A percentile compares a stretch with the other conserved stretches of the same genome.
These are phyloP conservation scores for Cymbopogon citratus DNA, from an alignment of 176 grass and related monocot genomes.

Conservation along the genomic window DNA sequence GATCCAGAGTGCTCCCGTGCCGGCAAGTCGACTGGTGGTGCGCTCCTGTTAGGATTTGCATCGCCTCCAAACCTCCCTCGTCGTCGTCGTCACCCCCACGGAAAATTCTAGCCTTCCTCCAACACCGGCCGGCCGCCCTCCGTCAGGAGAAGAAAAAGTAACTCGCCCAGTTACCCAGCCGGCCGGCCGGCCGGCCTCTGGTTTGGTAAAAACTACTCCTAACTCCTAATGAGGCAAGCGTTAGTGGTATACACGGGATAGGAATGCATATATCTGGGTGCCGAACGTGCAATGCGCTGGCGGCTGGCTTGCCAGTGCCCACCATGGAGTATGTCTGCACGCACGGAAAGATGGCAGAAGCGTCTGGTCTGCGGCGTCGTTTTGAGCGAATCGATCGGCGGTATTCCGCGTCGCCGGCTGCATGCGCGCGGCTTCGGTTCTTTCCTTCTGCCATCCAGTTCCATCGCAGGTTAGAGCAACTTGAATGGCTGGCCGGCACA, in stretches of 20 bases:
- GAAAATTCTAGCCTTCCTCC: too few relatives aligned
- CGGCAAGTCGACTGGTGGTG: constrained; percentile 27
- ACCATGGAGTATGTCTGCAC: too few relatives aligned
- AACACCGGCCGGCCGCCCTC: too few relatives aligned
- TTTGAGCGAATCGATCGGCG: neutral
- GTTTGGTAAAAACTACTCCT: neutral
- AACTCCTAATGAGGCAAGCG: neutral
- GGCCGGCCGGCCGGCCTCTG: neutral
- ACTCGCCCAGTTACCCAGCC: neutral
- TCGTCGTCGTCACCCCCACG: too few relatives aligned
- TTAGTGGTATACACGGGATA: neutral
- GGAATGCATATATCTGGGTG: neutral
- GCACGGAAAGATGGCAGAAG: too few relatives aligned
- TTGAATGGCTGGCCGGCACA: neutral
- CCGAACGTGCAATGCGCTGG: neutral
- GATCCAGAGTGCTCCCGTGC: neutral
- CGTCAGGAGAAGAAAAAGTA: too few relatives aligned
- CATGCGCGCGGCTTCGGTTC: constrained; percentile 44
- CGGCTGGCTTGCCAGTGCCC: too few relatives aligned
- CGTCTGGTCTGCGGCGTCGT: neutral
- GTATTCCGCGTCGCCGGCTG: constrained; percentile 8
- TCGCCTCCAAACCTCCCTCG: neutral
- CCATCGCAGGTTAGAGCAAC: constrained; percentile 2
- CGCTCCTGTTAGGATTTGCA: constrained; percentile 42
- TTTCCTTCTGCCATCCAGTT: neutral